Evolutionary conservation across 2,329 filamentous ascomycete genomes (phyloP).

Genomic region (Alternaria angustiovoidea): DNA sequence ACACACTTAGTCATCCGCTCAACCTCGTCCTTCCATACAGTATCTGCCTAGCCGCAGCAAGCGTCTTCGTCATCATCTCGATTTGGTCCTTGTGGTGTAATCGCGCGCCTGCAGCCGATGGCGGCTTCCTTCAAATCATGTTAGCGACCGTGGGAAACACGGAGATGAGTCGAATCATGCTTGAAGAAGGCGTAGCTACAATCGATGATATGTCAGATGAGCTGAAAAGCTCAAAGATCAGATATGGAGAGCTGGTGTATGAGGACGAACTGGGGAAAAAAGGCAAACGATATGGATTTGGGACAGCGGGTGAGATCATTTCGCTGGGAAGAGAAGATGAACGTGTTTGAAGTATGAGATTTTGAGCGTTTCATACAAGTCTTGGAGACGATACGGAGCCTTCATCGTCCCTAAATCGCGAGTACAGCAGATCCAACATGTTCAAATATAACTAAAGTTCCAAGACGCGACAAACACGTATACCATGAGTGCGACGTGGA

Average conservation of each 20-base stretch:
- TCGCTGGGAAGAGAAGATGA: neutral
- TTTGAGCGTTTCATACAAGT: neutral
- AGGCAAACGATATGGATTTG: neutral
- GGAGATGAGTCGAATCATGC: neutral
- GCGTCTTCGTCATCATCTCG: neutral
- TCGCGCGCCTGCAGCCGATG: neutral
- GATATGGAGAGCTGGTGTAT: neutral
- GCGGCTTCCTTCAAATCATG: neutral
- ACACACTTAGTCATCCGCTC: neutral
- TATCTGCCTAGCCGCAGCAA: neutral
- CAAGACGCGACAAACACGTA: neutral
- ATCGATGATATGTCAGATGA: neutral
- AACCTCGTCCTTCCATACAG: neutral
- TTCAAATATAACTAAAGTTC: neutral
- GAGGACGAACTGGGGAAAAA: rapidly evolving
- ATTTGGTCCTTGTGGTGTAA: neutral
- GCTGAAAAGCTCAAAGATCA: neutral
- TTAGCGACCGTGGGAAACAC: neutral
- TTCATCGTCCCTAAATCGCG: neutral
- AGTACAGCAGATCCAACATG: neutral
- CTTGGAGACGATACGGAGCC: neutral
- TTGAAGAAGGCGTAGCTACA: neutral
- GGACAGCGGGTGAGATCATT: neutral
- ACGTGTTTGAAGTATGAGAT: neutral
- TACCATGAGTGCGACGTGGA: neutral